Base-by-base conservation (phyloP, 306 rosid genomes). In the Aeschynomene evenia region DNA sequence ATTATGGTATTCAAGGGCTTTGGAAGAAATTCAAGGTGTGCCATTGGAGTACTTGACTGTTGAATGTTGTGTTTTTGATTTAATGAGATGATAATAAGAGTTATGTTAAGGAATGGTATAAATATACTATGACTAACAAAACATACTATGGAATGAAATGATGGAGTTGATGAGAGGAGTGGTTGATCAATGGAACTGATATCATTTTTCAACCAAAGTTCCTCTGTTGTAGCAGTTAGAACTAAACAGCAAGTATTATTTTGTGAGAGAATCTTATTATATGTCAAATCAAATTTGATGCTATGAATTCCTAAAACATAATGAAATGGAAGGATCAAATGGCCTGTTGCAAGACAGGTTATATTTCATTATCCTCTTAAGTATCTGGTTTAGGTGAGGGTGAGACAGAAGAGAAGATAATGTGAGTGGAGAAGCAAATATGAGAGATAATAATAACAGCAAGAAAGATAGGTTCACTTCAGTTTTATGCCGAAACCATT, bases 101-200 rank as follows among this genome's bases (percentile, higher is more conserved):
- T 43, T 18, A 68, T 40, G 79, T 82, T 69, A 5, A 40, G 18
- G 36, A 7, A 39, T 1, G 42, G 49, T 87, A 12, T 18, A 58
- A 68, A 79, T 26, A 67, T 76, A 60, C n/a, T 6, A 21, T 4
- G 40, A 31, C 14, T 16, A n/a, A n/a, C n/a, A n/a, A n/a, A n/a
- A n/a, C n/a, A n/a, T n/a, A n/a, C n/a, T n/a, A n/a, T n/a, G 21
- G 59, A 45, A 61, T 48, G 7, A 11, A 9, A 12, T 45, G 51
- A 15, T 45, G 51, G 51, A 45, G 85, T 75, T 34, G 91, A 81
- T 77, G 64, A 66, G 37, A 11, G 87, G 85, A 84, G 84, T 48
- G 55, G 90, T 81, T 88, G 50, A 50, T 75, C 21, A 33, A 6
- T 7, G 16, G 1, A 13, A 31, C 66, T 83, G 42, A 21, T 62